Evolutionary conservation across 768 basidiomycete species (phyloP).

Genomic region (Pisolithus orientalis): DNA sequence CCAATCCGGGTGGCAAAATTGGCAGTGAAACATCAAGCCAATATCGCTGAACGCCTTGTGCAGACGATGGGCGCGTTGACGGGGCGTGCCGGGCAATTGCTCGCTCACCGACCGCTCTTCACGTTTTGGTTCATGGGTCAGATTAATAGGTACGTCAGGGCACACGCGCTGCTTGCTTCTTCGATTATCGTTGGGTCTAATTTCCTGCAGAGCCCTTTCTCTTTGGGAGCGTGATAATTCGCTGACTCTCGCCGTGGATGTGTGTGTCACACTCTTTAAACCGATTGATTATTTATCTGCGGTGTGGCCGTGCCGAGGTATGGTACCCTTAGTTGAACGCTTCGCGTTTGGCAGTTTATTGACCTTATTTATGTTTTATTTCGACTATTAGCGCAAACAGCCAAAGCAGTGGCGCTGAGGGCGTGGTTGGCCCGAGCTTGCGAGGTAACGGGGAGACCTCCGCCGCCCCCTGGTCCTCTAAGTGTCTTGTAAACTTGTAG

Average conservation of each 20-base stretch:
- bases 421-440: slow-evolving; percentile 43
- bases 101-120: slow-evolving; percentile 59
- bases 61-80: slow-evolving; percentile 55
- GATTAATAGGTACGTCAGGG: slow-evolving; percentile 42
- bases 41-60: slow-evolving; percentile 55
- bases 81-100: slow-evolving; percentile 37
- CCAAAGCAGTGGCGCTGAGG: slow-evolving; percentile 41
- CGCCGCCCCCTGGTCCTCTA: slow-evolving; percentile 30
- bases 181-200: neutral
- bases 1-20: slow-evolving; percentile 2
- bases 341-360: neutral
- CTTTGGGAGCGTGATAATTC: slow-evolving; percentile 59
- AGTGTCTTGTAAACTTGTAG: neutral
- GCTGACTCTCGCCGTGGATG: slow-evolving; percentile 53
- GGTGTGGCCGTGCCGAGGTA: slow-evolving; percentile 63
- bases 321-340: slow-evolving; percentile 6
- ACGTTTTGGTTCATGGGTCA: slow-evolving; percentile 75
- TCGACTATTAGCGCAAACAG: slow-evolving; percentile 41
- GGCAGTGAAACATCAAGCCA: slow-evolving; percentile 55
- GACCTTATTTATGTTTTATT: neutral
- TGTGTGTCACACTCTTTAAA: slow-evolving; percentile 53
- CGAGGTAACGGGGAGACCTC: slow-evolving; percentile 37
- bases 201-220: slow-evolving; percentile 38
- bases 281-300: slow-evolving; percentile 56
- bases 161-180: neutral